Evolutionary conservation across 768 basidiomycete genomes (phyloP).

Genomic region (Arthromyces matolae): DNA sequence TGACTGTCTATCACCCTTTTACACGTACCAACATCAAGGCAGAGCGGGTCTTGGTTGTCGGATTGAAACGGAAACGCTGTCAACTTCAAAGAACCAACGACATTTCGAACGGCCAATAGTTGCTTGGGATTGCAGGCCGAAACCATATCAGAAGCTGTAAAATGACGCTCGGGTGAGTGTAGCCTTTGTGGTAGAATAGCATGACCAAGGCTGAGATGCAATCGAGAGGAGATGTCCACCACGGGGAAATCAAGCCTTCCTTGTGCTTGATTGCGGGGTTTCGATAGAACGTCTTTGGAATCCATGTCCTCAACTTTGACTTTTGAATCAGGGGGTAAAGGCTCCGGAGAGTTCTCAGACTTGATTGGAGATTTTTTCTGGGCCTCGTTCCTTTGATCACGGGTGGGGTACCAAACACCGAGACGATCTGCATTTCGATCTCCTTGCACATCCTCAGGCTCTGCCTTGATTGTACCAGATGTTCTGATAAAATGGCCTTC

Average conservation of each 20-base stretch:
- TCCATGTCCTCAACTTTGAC: background rate
- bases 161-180: background rate
- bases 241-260: conserved; percentile 27
- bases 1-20: conserved; percentile 26
- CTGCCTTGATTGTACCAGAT: background rate
- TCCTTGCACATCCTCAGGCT: conserved; percentile 6
- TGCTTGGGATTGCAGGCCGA: conserved; percentile 30
- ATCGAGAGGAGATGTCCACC: conserved; percentile 20
- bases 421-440: background rate
- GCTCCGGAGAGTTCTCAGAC: no score
- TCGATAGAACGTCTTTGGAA: background rate
- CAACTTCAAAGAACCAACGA: conserved; percentile 25
- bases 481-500: conserved; percentile 34
- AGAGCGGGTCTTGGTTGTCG: conserved; percentile 13
- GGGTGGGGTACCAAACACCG: conserved; percentile 30
- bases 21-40: conserved; percentile 26
- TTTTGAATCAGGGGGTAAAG: conserved; percentile 4
- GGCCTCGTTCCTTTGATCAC: conserved; percentile 25
- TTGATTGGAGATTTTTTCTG: conserved; percentile 22
- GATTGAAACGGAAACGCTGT: conserved; percentile 17
- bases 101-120: conserved; percentile 25
- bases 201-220: background rate
- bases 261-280: conserved; percentile 7
- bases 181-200: background rate
- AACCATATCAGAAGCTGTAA: conserved; percentile 19